phyloP scores from a whole-genome alignment of 257 asterid species.

The Lavandula angustifolia region DNA sequence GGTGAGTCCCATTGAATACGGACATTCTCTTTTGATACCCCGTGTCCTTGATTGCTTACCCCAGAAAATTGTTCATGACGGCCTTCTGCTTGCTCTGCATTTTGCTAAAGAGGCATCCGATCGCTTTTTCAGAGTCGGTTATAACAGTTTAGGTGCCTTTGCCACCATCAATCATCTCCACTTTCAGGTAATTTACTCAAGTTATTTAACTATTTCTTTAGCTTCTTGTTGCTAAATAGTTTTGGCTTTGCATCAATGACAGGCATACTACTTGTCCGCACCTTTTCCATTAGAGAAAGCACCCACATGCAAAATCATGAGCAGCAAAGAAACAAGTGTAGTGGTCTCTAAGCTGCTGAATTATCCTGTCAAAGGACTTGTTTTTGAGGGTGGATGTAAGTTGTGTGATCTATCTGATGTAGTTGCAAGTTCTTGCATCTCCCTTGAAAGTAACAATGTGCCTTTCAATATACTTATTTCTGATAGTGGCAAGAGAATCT shows the following conservation, averaged over 20 bases:
- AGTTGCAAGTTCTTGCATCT: constrained; percentile 58
- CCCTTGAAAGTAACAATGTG: constrained; percentile 57
- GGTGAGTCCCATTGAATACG: constrained; percentile 91
- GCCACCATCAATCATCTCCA: constrained; percentile 87
- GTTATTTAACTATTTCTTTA: constrained; percentile 4
- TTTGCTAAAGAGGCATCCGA: constrained; percentile 60
- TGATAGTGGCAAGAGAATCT: constrained; percentile 59
- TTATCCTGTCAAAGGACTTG: constrained; percentile 66
- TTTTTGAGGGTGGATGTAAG: constrained; percentile 59
- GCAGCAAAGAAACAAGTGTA: constrained; percentile 42
- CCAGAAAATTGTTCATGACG: constrained; percentile 54
- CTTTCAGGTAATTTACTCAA: constrained; percentile 58
- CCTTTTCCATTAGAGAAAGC: constrained; percentile 75
- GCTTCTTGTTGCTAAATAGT: constrained; percentile 5
- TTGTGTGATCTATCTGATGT: constrained; percentile 48
- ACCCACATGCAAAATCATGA: constrained; percentile 46
- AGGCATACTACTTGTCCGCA: constrained; percentile 73
- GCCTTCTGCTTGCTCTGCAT: constrained; percentile 58
- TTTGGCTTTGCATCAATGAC: constrained; percentile 17
- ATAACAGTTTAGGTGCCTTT: constrained; percentile 82
- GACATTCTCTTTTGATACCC: constrained; percentile 77
- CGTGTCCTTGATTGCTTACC: constrained; percentile 65
- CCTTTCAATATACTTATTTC: constrained; percentile 70
- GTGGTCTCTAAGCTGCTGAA: constrained; percentile 57
- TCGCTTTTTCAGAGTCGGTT: constrained; percentile 70